phyloP scores from a whole-genome alignment of 768 basidiomycete genomes.

The Auriscalpium vulgare region DNA sequence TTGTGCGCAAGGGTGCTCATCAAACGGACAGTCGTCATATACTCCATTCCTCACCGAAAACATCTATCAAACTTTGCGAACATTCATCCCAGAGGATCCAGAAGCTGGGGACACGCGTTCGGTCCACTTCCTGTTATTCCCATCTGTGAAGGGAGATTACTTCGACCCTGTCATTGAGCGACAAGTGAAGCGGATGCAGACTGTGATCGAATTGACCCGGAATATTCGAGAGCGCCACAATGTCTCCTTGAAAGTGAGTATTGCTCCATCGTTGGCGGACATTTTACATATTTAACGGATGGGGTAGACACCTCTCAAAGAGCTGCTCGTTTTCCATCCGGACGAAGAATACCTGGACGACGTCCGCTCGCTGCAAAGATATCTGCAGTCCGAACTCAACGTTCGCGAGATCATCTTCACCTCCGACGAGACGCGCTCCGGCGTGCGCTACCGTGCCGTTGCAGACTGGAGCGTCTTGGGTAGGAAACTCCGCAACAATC shows the following conservation, averaged over 20 bases:
- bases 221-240: constrained; percentile 82
- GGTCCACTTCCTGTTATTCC: constrained; percentile 92
- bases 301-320: constrained; percentile 78
- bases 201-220: constrained; percentile 87
- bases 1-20: neutral
- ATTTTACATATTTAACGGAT: neutral
- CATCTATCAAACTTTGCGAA: constrained; percentile 83
- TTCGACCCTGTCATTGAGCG: constrained; percentile 91
- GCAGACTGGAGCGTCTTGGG: constrained; percentile 97
- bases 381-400: constrained; percentile 93
- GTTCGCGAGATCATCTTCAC: constrained; percentile 86
- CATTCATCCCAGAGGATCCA: constrained; percentile 76
- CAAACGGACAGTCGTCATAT: constrained; percentile 72
- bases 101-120: constrained; percentile 76
- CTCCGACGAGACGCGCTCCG: constrained; percentile 77
- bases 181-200: constrained; percentile 90
- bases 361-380: constrained; percentile 73
- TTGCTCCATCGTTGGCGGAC: neutral
- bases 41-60: constrained; percentile 98
- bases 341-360: constrained; percentile 79
- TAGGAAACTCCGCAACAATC: constrained; percentile 86
- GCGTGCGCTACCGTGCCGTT: constrained; percentile 83
- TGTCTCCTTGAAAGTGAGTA: constrained; percentile 79
- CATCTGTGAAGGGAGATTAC: constrained; percentile 88
- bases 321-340: constrained; percentile 90